Conservation (phyloP, 352 stramenopile genomes). For the Pythium plurisporium region DNA sequence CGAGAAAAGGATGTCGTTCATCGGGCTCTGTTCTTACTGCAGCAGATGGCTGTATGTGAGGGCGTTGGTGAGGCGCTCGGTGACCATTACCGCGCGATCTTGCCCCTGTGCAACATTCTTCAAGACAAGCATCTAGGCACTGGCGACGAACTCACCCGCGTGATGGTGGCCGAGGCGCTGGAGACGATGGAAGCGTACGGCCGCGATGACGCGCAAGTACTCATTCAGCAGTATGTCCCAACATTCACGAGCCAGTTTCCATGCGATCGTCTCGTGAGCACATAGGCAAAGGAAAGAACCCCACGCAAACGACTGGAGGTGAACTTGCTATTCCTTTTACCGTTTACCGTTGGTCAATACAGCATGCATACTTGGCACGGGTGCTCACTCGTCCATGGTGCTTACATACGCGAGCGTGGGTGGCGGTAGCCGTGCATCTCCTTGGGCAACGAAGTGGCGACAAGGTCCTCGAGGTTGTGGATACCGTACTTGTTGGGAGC, state of each 20-base stretch:
- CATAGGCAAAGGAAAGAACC: neutral
- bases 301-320: too few relatives aligned
- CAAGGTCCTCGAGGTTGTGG: constrained; percentile 86
- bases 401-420: constrained; percentile 81
- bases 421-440: constrained; percentile 88
- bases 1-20: constrained; percentile 63
- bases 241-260: constrained; percentile 48
- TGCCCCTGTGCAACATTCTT: constrained; percentile 80
- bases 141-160: constrained; percentile 51
- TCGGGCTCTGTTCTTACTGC: constrained; percentile 62
- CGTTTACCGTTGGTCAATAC: too few relatives aligned
- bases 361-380: too few relatives aligned
- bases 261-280: constrained; percentile 18
- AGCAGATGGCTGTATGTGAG: constrained; percentile 68
- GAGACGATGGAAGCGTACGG: constrained; percentile 75
- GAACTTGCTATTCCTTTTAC: too few relatives aligned
- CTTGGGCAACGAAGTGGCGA: constrained; percentile 84
- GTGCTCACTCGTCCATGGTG: neutral
- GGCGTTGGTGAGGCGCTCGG: constrained; percentile 55
- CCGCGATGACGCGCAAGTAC: constrained; percentile 52
- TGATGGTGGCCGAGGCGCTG: constrained; percentile 56
- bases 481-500: constrained; percentile 91
- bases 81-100: constrained; percentile 67
- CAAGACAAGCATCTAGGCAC: constrained; percentile 76
- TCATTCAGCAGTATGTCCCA: constrained; percentile 78